A percentile compares a stretch with the other conserved stretches of the same genome.
Conservation (phyloP, 768 basidiomycete species). For the Cystobasidium tubakii region DNA sequence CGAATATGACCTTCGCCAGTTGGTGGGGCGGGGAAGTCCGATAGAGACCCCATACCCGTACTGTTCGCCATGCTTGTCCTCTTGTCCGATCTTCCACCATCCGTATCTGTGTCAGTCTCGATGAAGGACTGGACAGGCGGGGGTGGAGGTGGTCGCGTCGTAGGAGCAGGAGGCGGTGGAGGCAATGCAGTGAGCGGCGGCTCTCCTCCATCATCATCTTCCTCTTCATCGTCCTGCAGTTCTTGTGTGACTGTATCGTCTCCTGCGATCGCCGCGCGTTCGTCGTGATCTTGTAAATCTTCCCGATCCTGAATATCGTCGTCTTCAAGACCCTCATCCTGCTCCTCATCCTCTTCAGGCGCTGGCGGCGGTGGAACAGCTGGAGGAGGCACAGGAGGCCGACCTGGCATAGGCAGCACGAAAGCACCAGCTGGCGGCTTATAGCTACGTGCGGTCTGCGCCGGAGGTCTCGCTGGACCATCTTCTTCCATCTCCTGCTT, state of each 20-base stretch:
- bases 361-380: neutral
- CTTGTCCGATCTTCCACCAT: conserved; percentile 6
- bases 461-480: neutral
- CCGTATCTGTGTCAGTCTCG: conserved; percentile 17
- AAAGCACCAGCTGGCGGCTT: conserved; percentile 27
- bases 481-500: neutral
- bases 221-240: neutral
- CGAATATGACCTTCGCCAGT: conserved; percentile 4
- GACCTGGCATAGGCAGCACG: conserved; percentile 14
- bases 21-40: conserved; percentile 22
- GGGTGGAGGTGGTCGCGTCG: conserved; percentile 11
- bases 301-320: neutral
- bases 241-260: conserved; percentile 16
- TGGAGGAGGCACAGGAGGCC: conserved; percentile 1
- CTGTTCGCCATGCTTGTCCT: conserved; percentile 3
- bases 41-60: neutral
- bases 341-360: conserved; percentile 18
- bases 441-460: neutral
- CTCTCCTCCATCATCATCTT: neutral
- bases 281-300: neutral
- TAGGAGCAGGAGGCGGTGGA: conserved; percentile 21
- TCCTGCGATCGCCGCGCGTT: neutral
- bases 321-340: neutral
- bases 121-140: conserved; percentile 17
- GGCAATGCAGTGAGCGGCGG: neutral